These are phyloP conservation scores for Graphilbum sp. DNA, from an alignment of 2,329 filamentous ascomycete genomes.

Conservation along the genomic window DNA sequence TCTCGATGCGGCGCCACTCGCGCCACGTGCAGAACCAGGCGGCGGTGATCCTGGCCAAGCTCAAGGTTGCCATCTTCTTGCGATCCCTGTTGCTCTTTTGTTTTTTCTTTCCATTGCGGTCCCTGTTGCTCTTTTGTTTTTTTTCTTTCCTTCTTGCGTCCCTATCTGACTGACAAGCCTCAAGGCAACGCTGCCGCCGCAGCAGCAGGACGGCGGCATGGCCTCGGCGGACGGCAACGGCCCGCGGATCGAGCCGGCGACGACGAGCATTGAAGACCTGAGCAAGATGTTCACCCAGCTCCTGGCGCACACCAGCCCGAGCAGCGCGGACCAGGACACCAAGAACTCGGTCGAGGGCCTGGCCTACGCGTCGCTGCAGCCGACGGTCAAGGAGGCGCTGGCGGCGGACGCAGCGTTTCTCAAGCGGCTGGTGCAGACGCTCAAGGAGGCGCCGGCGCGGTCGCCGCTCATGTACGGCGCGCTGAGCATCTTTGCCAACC, in stretches of 20 bases:
- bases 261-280: conserved; percentile 49
- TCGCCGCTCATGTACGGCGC: conserved; percentile 69
- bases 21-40: conserved; percentile 47
- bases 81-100: too few species aligned
- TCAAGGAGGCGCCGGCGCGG: conserved; percentile 41
- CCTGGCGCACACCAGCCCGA: conserved; percentile 29
- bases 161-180: conserved; percentile 31
- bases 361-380: conserved; percentile 77
- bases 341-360: conserved; percentile 75
- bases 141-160: too few species aligned
- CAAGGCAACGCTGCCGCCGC: conserved; percentile 34
- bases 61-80: too few species aligned
- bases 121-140: too few species aligned
- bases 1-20: conserved; percentile 43
- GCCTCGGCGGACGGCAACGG: conserved; percentile 4
- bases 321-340: conserved; percentile 23
- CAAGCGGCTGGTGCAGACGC: conserved; percentile 47
- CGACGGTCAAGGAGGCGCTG: conserved; percentile 70
- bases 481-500: conserved; percentile 69
- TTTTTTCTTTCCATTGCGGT: too few species aligned
- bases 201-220: conserved; percentile 24
- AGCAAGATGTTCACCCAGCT: conserved; percentile 49
- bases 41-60: conserved; percentile 60
- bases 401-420: conserved; percentile 53
- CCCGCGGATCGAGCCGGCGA: conserved; percentile 27